Conservation (phyloP, 164 flowering plant species). For the Euptelea pleiosperma region DNA sequence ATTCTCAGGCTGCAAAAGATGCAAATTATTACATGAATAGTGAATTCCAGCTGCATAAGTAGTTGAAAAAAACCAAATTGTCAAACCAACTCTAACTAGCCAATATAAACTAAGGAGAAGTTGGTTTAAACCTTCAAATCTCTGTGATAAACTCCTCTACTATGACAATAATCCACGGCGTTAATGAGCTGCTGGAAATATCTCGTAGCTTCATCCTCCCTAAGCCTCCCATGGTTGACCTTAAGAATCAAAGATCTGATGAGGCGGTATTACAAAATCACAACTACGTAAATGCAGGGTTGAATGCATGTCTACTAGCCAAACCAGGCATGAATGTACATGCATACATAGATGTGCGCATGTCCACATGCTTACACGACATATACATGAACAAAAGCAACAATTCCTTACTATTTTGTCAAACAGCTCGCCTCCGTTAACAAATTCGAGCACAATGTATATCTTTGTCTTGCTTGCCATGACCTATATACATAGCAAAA, state of each 20-base stretch:
- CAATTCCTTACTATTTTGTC: conserved; percentile 62
- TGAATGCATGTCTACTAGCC: neutral
- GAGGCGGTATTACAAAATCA: conserved; percentile 1
- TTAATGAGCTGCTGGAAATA: conserved; percentile 88
- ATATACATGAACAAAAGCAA: neutral
- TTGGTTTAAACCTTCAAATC: conserved; percentile 65
- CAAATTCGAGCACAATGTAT: conserved; percentile 67
- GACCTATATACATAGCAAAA: conserved; percentile 33
- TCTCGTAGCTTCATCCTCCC: conserved; percentile 78
- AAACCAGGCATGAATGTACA: neutral
- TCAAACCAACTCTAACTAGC: neutral
- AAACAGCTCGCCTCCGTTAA: conserved; percentile 74
- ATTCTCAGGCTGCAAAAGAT: conserved; percentile 56
- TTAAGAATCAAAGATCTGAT: conserved; percentile 19
- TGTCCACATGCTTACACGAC: no score
- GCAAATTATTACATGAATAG: neutral
- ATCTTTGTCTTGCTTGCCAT: conserved; percentile 82
- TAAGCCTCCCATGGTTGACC: conserved; percentile 68
- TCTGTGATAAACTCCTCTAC: conserved; percentile 85
- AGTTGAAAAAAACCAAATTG: neutral
- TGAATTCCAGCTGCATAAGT: neutral
- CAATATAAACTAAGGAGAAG: neutral
- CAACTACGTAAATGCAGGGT: neutral
- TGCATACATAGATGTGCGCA: neutral
- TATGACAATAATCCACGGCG: conserved; percentile 88